phyloP scores from a whole-genome alignment of 23 red algal genomes.

The Agarophyton chilense region DNA sequence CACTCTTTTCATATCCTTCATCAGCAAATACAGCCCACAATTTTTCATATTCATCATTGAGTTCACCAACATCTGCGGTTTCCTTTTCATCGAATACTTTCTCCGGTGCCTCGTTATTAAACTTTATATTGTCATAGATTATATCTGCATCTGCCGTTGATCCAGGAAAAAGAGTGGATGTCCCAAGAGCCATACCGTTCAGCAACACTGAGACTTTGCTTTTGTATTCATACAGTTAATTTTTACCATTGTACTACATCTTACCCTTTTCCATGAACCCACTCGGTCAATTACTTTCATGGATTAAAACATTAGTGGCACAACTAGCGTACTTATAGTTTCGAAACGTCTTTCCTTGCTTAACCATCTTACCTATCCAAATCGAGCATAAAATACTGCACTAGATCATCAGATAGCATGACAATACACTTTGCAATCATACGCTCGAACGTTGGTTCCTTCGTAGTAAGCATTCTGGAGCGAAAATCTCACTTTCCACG shows the following conservation, averaged over 20 bases:
- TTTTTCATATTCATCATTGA: not conserved
- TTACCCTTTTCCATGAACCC: constrained; percentile 27
- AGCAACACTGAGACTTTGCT: not conserved
- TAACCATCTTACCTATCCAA: not conserved
- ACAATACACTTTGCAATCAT: not conserved
- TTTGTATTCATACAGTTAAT: constrained; percentile 46
- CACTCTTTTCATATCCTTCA: constrained; percentile 17
- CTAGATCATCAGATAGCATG: not conserved
- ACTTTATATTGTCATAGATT: constrained; percentile 10
- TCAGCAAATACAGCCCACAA: constrained; percentile 12
- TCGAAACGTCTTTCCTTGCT: not conserved
- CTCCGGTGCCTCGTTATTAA: not conserved
- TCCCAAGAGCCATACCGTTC: not conserved
- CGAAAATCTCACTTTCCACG: not conserved
- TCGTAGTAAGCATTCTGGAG: not conserved
- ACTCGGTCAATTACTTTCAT: not conserved
- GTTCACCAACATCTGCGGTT: not conserved
- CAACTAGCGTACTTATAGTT: constrained; percentile 5
- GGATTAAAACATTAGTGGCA: constrained; percentile 39
- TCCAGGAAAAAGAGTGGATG: not conserved
- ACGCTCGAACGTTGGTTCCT: not conserved
- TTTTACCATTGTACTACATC: constrained; percentile 25
- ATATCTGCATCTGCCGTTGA: not conserved
- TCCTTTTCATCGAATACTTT: not conserved
- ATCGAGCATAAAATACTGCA: not conserved